phyloP scores from a whole-genome alignment of 1,284 basidiomycete genomes.

The Pascua sp. region DNA sequence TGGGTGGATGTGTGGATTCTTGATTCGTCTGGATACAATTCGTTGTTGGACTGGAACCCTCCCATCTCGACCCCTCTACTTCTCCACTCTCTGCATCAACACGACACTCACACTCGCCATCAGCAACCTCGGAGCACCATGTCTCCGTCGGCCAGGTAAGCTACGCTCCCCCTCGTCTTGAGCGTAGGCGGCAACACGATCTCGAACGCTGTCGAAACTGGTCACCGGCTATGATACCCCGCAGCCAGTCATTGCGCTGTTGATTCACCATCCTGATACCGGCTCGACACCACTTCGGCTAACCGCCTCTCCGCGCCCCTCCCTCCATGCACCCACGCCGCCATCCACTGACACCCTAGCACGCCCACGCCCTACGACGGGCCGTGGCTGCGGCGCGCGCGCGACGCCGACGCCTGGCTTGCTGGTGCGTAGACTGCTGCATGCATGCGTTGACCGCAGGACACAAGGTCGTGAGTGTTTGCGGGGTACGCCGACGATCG shows the following conservation, averaged over 20 bases:
- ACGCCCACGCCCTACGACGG: slow-evolving; percentile 10
- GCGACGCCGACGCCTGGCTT: slow-evolving; percentile 8
- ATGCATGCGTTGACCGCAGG: slow-evolving; percentile 16
- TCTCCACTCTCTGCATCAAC: too few relatives aligned
- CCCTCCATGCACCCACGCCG: background rate
- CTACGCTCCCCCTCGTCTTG: too few relatives aligned
- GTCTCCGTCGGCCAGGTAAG: too few relatives aligned
- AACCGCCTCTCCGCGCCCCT: background rate
- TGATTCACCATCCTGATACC: background rate
- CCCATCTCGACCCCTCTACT: too few relatives aligned
- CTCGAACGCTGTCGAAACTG: too few relatives aligned
- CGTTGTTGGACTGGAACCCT: too few relatives aligned
- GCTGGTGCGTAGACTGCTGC: slow-evolving; percentile 3
- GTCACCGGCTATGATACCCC: background rate
- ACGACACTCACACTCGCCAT: too few relatives aligned
- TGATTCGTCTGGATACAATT: too few relatives aligned
- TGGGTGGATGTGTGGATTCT: too few relatives aligned
- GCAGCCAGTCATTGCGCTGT: background rate
- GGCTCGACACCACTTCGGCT: too few relatives aligned
- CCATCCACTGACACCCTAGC: slow-evolving; percentile 2
- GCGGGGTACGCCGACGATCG: background rate
- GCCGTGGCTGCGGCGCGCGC: slow-evolving; percentile 12
- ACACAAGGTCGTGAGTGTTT: slow-evolving; percentile 35
- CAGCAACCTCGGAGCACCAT: too few relatives aligned
- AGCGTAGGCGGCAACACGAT: too few relatives aligned